These are phyloP conservation scores for Grosmannia penicillata DNA, from an alignment of 2,329 filamentous ascomycete species.

Conservation along the genomic window DNA sequence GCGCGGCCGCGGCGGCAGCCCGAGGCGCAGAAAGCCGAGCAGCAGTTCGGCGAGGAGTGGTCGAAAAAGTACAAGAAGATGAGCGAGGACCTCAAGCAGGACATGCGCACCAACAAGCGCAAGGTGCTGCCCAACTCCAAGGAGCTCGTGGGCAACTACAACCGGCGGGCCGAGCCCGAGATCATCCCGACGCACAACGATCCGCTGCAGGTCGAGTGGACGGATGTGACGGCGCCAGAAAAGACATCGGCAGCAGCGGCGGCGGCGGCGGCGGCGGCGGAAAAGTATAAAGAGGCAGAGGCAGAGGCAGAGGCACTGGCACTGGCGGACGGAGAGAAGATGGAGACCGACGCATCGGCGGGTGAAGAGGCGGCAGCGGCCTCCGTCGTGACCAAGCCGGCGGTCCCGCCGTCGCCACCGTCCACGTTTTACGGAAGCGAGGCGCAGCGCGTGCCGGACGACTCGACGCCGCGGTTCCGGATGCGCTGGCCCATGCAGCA, in stretches of 20 bases:
- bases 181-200: slow-evolving; percentile 91
- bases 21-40: slow-evolving; percentile 49
- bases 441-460: slow-evolving; percentile 75
- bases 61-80: slow-evolving; percentile 63
- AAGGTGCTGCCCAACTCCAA: slow-evolving; percentile 95
- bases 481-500: slow-evolving; percentile 82
- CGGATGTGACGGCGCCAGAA: slow-evolving; percentile 47
- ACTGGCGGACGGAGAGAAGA: neutral
- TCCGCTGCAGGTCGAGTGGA: slow-evolving; percentile 88
- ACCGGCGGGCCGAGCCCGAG: slow-evolving; percentile 69
- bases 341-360: neutral
- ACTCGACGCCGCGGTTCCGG: slow-evolving; percentile 78
- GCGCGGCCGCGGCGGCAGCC: slow-evolving; percentile 60
- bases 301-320: neutral
- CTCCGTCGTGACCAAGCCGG: neutral
- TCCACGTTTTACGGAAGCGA: slow-evolving; percentile 66
- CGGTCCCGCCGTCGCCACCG: slow-evolving; percentile 20
- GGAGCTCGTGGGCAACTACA: slow-evolving; percentile 89
- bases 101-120: slow-evolving; percentile 87
- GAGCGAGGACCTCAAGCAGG: slow-evolving; percentile 73
- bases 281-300: neutral
- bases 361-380: neutral
- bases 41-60: slow-evolving; percentile 77
- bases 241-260: neutral
- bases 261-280: neutral